Base-by-base conservation (phyloP, 306 rosid species). In the Arachis hypogaea region DNA sequence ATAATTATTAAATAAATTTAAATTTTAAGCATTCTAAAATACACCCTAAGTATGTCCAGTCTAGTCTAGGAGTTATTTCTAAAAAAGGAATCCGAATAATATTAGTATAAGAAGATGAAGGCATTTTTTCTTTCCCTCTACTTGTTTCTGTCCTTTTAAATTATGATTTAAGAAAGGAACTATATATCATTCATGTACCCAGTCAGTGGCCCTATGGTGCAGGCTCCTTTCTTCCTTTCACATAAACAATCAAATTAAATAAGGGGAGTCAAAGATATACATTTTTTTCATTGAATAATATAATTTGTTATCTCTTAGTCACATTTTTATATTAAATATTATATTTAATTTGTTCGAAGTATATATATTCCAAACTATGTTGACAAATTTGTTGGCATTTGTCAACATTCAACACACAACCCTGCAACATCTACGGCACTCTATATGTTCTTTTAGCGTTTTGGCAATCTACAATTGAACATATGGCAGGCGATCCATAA, bases 401-500 rank as follows among this genome's bases (percentile, higher is more conserved):
- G 28, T 22, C 28, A 22, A 22, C 28, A 22, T 1, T 22, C 28
- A 22, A 22, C 28, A 22, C 28, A 22, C 28, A 22, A 22, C 28
- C 36, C 10, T 51, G 51, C 28, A 11, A 11, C 11, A 69, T 3
- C 6, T 42, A 8, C 43, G 30, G 63, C 56, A 10, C 28, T 36
- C 38, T 70, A 11, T 10, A 57, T 11, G 40, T 57, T 30, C 41
- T 9, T 43, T 33, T 44, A 59, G 64, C 56, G 58, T 45, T 10
- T 59, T 58, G n/a, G 46, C 9, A 1, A 38, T 28, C 28, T 22
- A 22, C 28, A 22, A 22, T 22, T 22, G 14, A 62, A 49, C 69
- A 73, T 68, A 51, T 63, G 77, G 41, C 60, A 49, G 14, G 41
- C 52, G 22, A 42, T 62, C 69, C 70, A 73, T 22, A 22, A 22